Evolutionary conservation across 2,329 filamentous ascomycete genomes (phyloP).

Genomic region (Botrytis byssoidea): DNA sequence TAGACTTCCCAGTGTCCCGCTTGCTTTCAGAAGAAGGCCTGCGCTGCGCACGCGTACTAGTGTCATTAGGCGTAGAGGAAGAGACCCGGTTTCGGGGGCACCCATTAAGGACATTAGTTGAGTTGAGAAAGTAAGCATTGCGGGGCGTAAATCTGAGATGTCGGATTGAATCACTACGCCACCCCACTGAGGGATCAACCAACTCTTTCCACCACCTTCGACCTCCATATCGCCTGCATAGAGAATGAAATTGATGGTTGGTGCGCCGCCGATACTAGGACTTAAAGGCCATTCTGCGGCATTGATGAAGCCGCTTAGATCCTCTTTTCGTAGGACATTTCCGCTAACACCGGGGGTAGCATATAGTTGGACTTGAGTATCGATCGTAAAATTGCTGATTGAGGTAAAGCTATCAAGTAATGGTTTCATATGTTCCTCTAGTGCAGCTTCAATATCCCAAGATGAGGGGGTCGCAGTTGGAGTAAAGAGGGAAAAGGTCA

Average conservation of each 20-base stretch:
- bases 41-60: constrained; percentile 83
- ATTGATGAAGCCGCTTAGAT: constrained; percentile 93
- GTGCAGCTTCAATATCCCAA: constrained; percentile 85
- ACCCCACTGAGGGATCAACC: constrained; percentile 97
- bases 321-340: constrained; percentile 73
- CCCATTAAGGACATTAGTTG: constrained; percentile 88
- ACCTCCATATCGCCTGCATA: constrained; percentile 67
- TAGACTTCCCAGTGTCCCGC: constrained; percentile 89
- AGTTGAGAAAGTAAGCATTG: constrained; percentile 85
- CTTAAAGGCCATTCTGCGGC: constrained; percentile 96
- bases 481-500: constrained; percentile 94
- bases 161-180: constrained; percentile 61
- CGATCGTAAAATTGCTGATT: constrained; percentile 93
- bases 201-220: constrained; percentile 57
- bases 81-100: constrained; percentile 75
- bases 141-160: constrained; percentile 68
- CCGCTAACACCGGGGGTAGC: constrained; percentile 64
- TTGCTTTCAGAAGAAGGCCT: constrained; percentile 82
- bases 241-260: constrained; percentile 93
- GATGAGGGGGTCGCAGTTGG: constrained; percentile 73
- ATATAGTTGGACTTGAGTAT: constrained; percentile 94
- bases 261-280: constrained; percentile 87
- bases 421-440: constrained; percentile 78
- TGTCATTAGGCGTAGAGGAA: constrained; percentile 81
- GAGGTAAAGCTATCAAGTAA: constrained; percentile 74